Evolutionary conservation across 2,329 filamentous ascomycete species (phyloP), one percentile per base, ranked within the genome.

Genomic region (Fusarium pilosicola): DNA sequence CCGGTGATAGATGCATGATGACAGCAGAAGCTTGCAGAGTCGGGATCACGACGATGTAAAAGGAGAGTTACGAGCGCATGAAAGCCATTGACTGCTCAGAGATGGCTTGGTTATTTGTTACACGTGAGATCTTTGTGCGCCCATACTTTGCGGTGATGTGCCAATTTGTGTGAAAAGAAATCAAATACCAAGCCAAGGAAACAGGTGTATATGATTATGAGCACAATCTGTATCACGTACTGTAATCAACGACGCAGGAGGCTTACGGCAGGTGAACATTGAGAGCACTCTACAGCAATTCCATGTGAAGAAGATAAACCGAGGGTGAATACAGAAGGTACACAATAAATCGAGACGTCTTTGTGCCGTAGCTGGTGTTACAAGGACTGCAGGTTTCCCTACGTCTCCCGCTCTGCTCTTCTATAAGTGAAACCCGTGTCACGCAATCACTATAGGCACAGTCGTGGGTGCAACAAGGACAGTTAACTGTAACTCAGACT

Each of bases 1-100:
- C 45, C 24, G 65, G 60, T 28, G 63, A 57, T n/a, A 73, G 65
- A 39, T 74, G 61, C 68, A 69, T 74, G 17, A 38, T 26, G 54
- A 28, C 17, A 36, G 30, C 22, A 39, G 24, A 34, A 34, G 45
- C 30, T 24, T 38, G 38, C 3, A 30, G 26, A 34, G n/a, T 28
- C 45, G 13, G 10, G 39, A n/a, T 22, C 10, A 45, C 30, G 28
- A 52, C 18, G 46, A 28, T 46, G 26, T 22, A 38, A 44, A 46
- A 41, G 45, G 26, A n/a, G 30, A 34, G 26, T 41, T 32, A 62
- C 24, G 18, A 49, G 41, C 22, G 28, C 7, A 30, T 36, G 28
- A 20, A 38, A 42, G 36, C 28, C 32, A 55, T 44, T 20, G 30
- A 49, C 36, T 26, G 24, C 41, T 36, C 22, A 36, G 34, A 24